Percentiles rank a stretch among this genome's conserved stretches.
phyloP scores from a whole-genome alignment of 306 rosid genomes.

The Cucurbita moschata region DNA sequence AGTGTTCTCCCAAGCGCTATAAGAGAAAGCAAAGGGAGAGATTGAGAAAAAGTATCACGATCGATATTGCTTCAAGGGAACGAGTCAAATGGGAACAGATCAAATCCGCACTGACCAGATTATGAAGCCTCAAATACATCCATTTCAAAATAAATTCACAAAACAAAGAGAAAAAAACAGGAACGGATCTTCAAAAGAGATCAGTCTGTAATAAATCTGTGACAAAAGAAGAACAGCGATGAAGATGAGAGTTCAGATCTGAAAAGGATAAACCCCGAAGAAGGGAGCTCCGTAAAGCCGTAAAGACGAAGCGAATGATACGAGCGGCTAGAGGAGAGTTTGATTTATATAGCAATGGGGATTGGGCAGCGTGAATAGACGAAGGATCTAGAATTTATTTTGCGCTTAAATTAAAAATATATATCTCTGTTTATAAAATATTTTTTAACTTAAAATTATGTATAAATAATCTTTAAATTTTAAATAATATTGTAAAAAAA shows the following conservation, averaged over 20 bases:
- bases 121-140: slow-evolving; percentile 30
- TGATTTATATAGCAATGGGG: background rate
- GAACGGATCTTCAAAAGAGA: background rate
- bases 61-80: slow-evolving; percentile 89
- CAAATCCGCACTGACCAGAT: slow-evolving; percentile 79
- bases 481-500: no score
- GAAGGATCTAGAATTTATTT: background rate
- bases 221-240: background rate
- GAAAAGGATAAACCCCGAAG: background rate
- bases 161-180: background rate
- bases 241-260: background rate
- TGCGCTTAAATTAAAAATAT: no score
- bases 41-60: slow-evolving; percentile 32
- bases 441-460: no score
- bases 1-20: slow-evolving; percentile 15
- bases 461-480: no score
- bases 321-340: background rate
- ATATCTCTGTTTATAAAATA: no score
- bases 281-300: background rate
- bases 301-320: background rate
- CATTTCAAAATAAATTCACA: background rate
- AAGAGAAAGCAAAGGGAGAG: slow-evolving; percentile 5
- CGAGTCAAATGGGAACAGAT: slow-evolving; percentile 69
- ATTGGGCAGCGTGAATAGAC: background rate
- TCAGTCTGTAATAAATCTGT: background rate